Evolutionary conservation across 2,329 filamentous ascomycete genomes (phyloP).

Genomic region (Dothistroma septosporum): DNA sequence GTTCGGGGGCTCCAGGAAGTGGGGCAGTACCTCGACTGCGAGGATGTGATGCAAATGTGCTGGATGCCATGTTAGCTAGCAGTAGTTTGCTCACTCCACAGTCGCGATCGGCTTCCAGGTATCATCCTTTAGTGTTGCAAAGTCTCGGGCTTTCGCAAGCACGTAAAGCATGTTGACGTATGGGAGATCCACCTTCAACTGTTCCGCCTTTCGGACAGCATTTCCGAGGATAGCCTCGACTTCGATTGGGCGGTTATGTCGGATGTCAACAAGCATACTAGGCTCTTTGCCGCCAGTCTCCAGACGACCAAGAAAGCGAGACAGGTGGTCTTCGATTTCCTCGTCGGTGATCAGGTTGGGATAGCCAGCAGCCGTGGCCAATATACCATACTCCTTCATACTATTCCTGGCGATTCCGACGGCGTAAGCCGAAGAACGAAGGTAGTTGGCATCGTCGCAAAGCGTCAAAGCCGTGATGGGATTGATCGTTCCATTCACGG

Average conservation of each 20-base stretch:
- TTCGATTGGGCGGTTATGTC: conserved; percentile 43
- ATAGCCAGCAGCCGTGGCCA: conserved; percentile 43
- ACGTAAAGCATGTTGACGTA: conserved; percentile 43
- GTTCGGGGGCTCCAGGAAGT: conserved; percentile 3
- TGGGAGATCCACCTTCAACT: conserved; percentile 38
- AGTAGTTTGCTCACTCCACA: conserved; percentile 2
- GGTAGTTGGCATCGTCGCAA: conserved; percentile 51
- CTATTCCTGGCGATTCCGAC: conserved; percentile 38
- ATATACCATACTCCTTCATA: conserved; percentile 44
- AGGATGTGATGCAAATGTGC: background rate
- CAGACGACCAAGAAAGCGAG: conserved; percentile 39
- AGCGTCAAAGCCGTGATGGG: conserved; percentile 55
- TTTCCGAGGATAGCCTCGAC: conserved; percentile 50
- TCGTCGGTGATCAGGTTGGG: conserved; percentile 35
- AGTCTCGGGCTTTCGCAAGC: conserved; percentile 37
- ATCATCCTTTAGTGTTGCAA: conserved; percentile 15
- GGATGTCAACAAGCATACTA: conserved; percentile 50
- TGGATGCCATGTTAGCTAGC: background rate
- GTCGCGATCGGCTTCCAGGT: conserved; percentile 18
- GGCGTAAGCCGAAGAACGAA: conserved; percentile 41
- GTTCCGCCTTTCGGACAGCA: conserved; percentile 39
- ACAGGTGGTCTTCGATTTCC: conserved; percentile 39
- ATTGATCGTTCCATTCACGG: conserved; percentile 59
- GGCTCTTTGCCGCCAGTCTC: conserved; percentile 43
- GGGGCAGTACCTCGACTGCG: background rate